A percentile compares a stretch with the other conserved stretches of the same genome.
phyloP scores from a whole-genome alignment of 2,329 filamentous ascomycete species.

The Aureobasidium pullulans region DNA sequence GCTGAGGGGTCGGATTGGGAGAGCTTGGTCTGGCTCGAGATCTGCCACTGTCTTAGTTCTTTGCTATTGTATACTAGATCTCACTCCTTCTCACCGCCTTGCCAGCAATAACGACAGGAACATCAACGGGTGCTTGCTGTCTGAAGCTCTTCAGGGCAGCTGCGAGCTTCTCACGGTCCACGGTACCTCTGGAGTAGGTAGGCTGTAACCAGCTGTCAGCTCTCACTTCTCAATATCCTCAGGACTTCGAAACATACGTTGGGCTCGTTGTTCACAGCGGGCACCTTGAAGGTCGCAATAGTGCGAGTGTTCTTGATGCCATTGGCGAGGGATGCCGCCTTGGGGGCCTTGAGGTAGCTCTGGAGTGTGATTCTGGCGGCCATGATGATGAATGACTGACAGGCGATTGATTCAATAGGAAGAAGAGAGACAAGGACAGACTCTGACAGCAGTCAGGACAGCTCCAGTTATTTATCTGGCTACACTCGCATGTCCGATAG shows the following conservation, averaged over 20 bases:
- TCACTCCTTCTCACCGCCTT: constrained; percentile 53
- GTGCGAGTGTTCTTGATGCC: constrained; percentile 31
- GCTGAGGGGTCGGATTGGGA: constrained; percentile 78
- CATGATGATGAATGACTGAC: neutral
- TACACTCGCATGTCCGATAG: neutral
- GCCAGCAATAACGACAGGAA: constrained; percentile 78
- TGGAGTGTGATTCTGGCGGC: constrained; percentile 12
- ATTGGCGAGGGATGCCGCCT: constrained; percentile 1
- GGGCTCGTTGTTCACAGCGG: constrained; percentile 84
- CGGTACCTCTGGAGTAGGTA: constrained; percentile 78
- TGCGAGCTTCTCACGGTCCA: constrained; percentile 68
- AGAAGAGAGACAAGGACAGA: neutral
- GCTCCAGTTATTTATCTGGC: constrained; percentile 10
- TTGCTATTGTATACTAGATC: neutral
- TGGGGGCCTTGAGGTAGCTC: constrained; percentile 13
- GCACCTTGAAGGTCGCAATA: constrained; percentile 79
- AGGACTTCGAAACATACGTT: constrained; percentile 56
- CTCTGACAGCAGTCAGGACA: neutral
- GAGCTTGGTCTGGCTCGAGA: constrained; percentile 52
- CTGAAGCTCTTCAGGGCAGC: constrained; percentile 65
- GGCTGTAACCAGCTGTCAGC: constrained; percentile 48
- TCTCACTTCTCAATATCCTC: neutral
- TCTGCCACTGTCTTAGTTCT: neutral
- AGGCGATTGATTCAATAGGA: neutral
- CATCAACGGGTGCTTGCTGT: constrained; percentile 61